These are phyloP conservation scores for Candida taoyuanica DNA, from an alignment of 805 yeast species.

Conservation along the genomic window DNA sequence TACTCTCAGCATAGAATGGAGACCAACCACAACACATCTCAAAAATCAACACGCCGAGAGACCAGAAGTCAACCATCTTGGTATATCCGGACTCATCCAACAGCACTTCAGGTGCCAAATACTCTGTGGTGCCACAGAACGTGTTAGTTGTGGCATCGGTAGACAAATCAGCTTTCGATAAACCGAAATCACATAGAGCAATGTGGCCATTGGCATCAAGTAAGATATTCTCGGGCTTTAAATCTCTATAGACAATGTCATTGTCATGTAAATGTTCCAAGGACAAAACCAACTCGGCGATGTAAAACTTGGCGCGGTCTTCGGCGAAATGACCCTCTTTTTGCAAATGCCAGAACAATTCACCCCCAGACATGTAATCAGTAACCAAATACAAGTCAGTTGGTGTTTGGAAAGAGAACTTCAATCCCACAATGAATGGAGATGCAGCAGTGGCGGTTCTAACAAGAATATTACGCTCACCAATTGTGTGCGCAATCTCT, in stretches of 20 bases:
- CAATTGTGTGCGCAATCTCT: slow-evolving; percentile 97
- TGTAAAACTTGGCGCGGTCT: slow-evolving; percentile 92
- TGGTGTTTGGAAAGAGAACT: slow-evolving; percentile 95
- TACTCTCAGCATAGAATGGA: slow-evolving; percentile 95
- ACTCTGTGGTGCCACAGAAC: slow-evolving; percentile 97
- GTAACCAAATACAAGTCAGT: slow-evolving; percentile 89
- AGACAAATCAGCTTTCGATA: slow-evolving; percentile 86
- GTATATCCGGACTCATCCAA: slow-evolving; percentile 96
- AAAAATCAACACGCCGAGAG: slow-evolving; percentile 90
- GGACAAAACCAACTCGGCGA: slow-evolving; percentile 92
- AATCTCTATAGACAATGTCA: slow-evolving; percentile 93
- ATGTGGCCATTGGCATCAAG: slow-evolving; percentile 97
- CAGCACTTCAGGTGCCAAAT: slow-evolving; percentile 93
- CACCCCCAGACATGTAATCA: slow-evolving; percentile 98
- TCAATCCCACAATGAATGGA: slow-evolving; percentile 93
- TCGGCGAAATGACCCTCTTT: slow-evolving; percentile 93
- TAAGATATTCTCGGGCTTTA: slow-evolving; percentile 94
- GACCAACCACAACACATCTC: slow-evolving; percentile 99
- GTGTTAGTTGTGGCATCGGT: slow-evolving; percentile 88
- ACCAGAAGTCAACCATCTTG: slow-evolving; percentile 99
- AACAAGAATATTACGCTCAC: slow-evolving; percentile 91
- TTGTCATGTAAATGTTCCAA: slow-evolving; percentile 92
- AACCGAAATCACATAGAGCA: slow-evolving; percentile 95
- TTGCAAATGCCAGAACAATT: slow-evolving; percentile 93
- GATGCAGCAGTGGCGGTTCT: slow-evolving; percentile 85